Base-by-base conservation (phyloP, 257 asterid genomes). In the Petunia axillaris region DNA sequence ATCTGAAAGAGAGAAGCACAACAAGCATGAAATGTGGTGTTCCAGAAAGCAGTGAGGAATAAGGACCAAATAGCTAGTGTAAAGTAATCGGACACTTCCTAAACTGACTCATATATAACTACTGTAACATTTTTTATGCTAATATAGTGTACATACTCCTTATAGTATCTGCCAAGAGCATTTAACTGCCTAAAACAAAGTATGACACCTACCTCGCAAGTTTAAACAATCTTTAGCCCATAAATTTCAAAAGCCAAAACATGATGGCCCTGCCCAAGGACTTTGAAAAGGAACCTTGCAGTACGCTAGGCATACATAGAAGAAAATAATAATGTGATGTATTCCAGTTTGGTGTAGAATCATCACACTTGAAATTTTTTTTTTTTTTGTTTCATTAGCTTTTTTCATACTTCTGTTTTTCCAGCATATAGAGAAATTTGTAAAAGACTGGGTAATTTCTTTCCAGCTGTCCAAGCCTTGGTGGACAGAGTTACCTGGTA, bases 1-100 rank as follows among this genome's bases (percentile, higher is more conserved):
- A 96, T 92, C 98, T 96, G 75, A 63, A 82, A 37, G 52, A 37
- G 58, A 79, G 43, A 48, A 67, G 71, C 75, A 78, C 43, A 77
- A 80, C 36, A 39, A 64, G 58, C 41, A 73, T 75, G 40, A 70
- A 77, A 8, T 48, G 25, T 14, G 64, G 60, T 75, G 44, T 80
- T 52, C 15, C 36, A 64, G 25, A 73, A 11, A 80, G 37, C 66
- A 54, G 38, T 13, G 15, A 67, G 2, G 3, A 54, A 63, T 55
- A 77, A 62, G 2, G 58, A 76, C 10, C 50, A 77, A 37, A 9
- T 11, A 10, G 76, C 54, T 59, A 70, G 40, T 36, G 25, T 54
- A 11, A 50, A 13, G 39, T 38, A 50, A 73, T 48, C 50, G 5
- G 14, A 73, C 78, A 11, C 36, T 50, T 35, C 36, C 1, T 10